Conservation (phyloP, 176 grass and related monocot species). For the Eragrostis nindensis region DNA sequence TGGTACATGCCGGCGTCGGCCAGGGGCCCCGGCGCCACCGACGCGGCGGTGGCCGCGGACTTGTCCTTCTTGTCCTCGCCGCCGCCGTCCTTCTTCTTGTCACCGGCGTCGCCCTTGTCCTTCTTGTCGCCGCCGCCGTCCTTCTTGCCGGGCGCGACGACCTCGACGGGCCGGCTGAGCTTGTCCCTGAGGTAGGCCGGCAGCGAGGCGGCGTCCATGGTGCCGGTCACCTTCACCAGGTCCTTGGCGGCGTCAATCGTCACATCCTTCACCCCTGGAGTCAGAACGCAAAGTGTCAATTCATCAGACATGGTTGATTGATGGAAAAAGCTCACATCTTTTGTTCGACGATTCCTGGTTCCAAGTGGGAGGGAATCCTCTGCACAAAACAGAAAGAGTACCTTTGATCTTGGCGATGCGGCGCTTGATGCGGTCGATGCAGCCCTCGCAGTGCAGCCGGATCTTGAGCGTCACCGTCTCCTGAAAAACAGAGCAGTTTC, state of each 20-base stretch:
- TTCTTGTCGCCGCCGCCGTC: slow-evolving; percentile 42
- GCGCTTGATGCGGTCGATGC: slow-evolving; percentile 74
- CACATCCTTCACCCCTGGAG: slow-evolving; percentile 81
- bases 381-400: background rate
- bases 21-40: slow-evolving; percentile 25
- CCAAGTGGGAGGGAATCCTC: background rate
- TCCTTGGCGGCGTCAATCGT: slow-evolving; percentile 66
- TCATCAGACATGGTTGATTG: background rate
- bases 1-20: slow-evolving; percentile 55
- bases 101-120: slow-evolving; percentile 40
- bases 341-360: background rate
- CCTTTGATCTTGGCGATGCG: slow-evolving; percentile 82
- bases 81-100: no score
- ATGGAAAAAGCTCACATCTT: background rate
- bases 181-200: slow-evolving; percentile 68
- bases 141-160: slow-evolving; percentile 57
- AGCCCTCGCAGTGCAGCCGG: slow-evolving; percentile 86
- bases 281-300: background rate
- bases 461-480: slow-evolving; percentile 94
- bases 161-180: slow-evolving; percentile 67
- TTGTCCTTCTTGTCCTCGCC: slow-evolving; percentile 58
- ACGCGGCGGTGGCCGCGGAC: slow-evolving; percentile 33
- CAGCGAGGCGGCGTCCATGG: slow-evolving; percentile 72
- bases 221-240: slow-evolving; percentile 80
- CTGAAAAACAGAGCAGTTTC: slow-evolving; percentile 28